Percentiles rank a stretch among this genome's conserved stretches.
phyloP scores from a whole-genome alignment of 2,329 filamentous ascomycete genomes.

The Mycosphaerelloides madeirae region DNA sequence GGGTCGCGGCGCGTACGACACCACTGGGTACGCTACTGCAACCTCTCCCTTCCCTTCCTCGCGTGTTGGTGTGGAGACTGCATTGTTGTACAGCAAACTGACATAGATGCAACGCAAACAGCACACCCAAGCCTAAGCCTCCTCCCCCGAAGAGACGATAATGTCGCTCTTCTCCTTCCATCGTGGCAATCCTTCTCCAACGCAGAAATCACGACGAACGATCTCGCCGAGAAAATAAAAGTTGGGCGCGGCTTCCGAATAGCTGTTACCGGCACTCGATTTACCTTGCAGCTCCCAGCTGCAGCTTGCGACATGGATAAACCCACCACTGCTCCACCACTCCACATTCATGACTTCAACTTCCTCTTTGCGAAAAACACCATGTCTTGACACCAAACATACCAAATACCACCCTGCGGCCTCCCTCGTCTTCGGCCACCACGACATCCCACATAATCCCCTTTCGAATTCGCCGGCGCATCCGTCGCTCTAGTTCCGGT shows the following conservation, averaged over 20 bases:
- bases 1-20: slow-evolving; percentile 48
- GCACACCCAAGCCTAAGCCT: slow-evolving; percentile 42
- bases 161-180: not conserved
- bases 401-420: too few species aligned
- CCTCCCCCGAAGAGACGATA: slow-evolving; percentile 30
- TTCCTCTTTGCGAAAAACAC: slow-evolving; percentile 10
- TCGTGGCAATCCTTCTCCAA: slow-evolving; percentile 1
- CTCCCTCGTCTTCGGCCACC: slow-evolving; percentile 2
- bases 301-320: too few species aligned
- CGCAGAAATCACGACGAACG: not conserved
- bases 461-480: too few species aligned
- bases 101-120: slow-evolving; percentile 7
- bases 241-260: not conserved
- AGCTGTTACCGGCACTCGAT: slow-evolving; percentile 3
- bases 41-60: too few species aligned
- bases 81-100: slow-evolving; percentile 5
- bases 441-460: slow-evolving; percentile 2
- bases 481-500: too few species aligned
- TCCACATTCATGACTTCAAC: slow-evolving; percentile 4
- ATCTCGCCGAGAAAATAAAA: not conserved
- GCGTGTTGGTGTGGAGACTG: too few species aligned
- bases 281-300: slow-evolving; percentile 9
- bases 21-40: slow-evolving; percentile 35
- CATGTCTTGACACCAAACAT: too few species aligned
- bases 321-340: slow-evolving; percentile 2